These are phyloP conservation scores for Mycena sp. DNA, from an alignment of 1,284 basidiomycete genomes.

Conservation along the genomic window DNA sequence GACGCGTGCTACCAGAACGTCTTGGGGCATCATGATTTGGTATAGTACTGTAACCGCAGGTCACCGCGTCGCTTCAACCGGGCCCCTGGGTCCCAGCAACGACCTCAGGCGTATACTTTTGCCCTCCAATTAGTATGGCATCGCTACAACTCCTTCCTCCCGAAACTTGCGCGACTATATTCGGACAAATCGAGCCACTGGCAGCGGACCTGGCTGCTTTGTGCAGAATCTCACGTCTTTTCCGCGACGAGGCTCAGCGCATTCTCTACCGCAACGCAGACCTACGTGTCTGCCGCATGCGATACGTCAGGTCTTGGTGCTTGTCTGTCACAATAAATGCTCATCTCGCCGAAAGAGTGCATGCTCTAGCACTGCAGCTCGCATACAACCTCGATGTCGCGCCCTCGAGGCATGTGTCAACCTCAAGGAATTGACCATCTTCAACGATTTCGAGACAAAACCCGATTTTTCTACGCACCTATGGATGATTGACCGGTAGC, in stretches of 20 bases:
- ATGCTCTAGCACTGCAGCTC: slow-evolving; percentile 8
- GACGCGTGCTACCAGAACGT: too few relatives aligned
- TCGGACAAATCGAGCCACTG: background rate
- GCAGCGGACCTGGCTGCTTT: background rate
- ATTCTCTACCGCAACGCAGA: slow-evolving; percentile 8
- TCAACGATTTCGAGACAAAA: background rate
- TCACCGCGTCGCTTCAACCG: too few relatives aligned
- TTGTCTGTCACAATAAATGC: background rate
- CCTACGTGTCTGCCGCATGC: background rate
- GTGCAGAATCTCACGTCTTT: slow-evolving; percentile 2
- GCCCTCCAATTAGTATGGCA: too few relatives aligned
- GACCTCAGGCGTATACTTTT: too few relatives aligned
- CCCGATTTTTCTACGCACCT: background rate
- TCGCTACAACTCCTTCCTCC: too few relatives aligned
- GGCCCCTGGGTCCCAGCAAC: too few relatives aligned
- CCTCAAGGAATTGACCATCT: slow-evolving; percentile 13
- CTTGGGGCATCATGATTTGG: too few relatives aligned
- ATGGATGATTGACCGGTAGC: slow-evolving; percentile 2
- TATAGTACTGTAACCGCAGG: too few relatives aligned
- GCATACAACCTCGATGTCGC: background rate
- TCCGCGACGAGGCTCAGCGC: slow-evolving; percentile 7
- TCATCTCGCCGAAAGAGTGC: slow-evolving; percentile 13
- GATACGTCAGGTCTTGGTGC: slow-evolving; percentile 8
- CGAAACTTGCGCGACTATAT: background rate
- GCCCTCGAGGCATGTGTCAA: slow-evolving; percentile 9